Evolutionary conservation across 805 yeast genomes (phyloP).

Genomic region (Metschnikowia reukaufii): DNA sequence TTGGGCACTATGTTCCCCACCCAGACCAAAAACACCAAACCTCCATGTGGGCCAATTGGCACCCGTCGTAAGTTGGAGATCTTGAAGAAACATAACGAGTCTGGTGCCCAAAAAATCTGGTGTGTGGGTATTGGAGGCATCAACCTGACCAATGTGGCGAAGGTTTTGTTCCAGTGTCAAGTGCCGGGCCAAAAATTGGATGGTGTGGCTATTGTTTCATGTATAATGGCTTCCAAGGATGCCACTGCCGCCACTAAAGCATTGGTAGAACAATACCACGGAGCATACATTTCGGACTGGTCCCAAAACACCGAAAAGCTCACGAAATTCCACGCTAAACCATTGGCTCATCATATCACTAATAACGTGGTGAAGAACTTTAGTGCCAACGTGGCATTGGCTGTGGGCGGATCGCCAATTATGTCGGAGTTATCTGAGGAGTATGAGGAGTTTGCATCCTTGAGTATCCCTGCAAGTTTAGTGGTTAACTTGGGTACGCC

Average conservation of each 20-base stretch:
- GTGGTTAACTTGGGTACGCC: conserved; percentile 79
- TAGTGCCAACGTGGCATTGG: conserved; percentile 82
- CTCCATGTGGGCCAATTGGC: conserved; percentile 63
- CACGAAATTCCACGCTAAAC: conserved; percentile 30
- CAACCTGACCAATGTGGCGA: conserved; percentile 59
- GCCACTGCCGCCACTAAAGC: conserved; percentile 52
- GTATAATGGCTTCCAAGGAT: conserved; percentile 65
- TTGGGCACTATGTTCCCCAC: conserved; percentile 80
- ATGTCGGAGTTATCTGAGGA: conserved; percentile 79
- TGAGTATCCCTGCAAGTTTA: conserved; percentile 52
- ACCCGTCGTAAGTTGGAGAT: conserved; percentile 52
- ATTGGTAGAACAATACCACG: conserved; percentile 30
- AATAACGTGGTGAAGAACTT: conserved; percentile 86
- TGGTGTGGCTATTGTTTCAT: conserved; percentile 90
- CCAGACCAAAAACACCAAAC: conserved; percentile 54
- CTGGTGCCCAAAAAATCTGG: conserved; percentile 36
- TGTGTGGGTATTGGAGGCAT: conserved; percentile 85
- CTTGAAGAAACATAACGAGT: conserved; percentile 28
- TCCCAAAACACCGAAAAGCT: background rate
- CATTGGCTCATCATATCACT: conserved; percentile 84
- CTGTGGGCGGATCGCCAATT: conserved; percentile 83
- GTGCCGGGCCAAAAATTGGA: conserved; percentile 51
- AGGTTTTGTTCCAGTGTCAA: conserved; percentile 53
- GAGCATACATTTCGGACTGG: conserved; percentile 20
- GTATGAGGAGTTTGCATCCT: conserved; percentile 59